Evolutionary conservation across 2,329 filamentous ascomycete genomes (phyloP).

Genomic region (Colletotrichum sp.): DNA sequence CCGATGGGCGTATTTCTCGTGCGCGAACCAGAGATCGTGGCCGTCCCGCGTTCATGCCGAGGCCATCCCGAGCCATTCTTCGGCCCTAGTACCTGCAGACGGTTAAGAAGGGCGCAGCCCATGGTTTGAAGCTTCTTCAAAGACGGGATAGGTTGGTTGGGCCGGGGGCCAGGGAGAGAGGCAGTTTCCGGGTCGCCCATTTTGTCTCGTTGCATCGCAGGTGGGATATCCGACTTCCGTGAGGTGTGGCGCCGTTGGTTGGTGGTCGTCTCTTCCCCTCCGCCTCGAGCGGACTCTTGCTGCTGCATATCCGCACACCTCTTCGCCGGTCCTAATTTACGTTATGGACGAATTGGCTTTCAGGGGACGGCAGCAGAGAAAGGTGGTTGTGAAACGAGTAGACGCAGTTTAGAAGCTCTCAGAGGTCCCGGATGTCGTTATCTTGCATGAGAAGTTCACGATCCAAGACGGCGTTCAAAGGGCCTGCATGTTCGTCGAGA

Average conservation of each 20-base stretch:
- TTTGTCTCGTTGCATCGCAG: not conserved
- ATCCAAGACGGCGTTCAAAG: not conserved
- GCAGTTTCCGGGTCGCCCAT: not conserved
- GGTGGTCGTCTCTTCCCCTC: not conserved
- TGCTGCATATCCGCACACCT: not conserved
- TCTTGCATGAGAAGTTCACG: slow-evolving; percentile 6
- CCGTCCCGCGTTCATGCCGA: not conserved
- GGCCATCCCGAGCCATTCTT: not conserved
- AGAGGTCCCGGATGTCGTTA: slow-evolving; percentile 14
- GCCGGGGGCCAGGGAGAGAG: not conserved
- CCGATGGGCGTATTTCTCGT: not conserved
- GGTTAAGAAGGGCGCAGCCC: not conserved
- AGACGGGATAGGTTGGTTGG: not conserved
- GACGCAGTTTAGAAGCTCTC: not conserved
- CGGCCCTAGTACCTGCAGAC: slow-evolving; percentile 6
- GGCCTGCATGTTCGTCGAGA: not conserved
- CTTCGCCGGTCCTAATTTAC: not conserved
- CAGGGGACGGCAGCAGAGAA: not conserved
- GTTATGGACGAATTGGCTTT: not conserved
- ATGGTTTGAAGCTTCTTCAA: not conserved
- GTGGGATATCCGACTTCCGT: not conserved
- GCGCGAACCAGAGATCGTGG: slow-evolving; percentile 6
- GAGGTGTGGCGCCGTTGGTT: not conserved
- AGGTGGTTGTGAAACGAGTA: not conserved
- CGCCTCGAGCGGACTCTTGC: not conserved